Evolutionary conservation across 768 basidiomycete species (phyloP), one percentile per base, ranked within the genome.

Genomic region (Scleroderma citrinum): DNA sequence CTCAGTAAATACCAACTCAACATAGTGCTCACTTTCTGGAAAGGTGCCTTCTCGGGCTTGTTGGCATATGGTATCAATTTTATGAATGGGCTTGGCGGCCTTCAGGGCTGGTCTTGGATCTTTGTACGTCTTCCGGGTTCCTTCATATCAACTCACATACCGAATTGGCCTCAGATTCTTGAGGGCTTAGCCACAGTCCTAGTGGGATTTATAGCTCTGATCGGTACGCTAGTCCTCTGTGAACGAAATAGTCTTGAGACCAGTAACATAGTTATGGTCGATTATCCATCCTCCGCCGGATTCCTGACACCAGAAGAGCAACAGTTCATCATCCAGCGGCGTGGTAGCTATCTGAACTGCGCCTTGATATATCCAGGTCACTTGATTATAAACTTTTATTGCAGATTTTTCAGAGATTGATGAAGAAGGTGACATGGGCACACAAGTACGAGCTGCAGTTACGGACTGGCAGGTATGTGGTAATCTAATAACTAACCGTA

Each of bases 91-190:
- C 63, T 62, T 0, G 64, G 56, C 3, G 73, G 76, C 2, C 58
- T 77, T 16, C 56, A 71, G 16, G 82, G 79, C 11, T 85, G 83
- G 83, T 77, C 77, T 0, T 84, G 82, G 83, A 82, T 84, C 42
- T 85, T 84, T 49, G 79, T 82, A 54, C 36, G 76, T 61, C 8
- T 30, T 6, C 35, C 35, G 3, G 20, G 3, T 1, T 31, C 12
- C n/a, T 30, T n/a, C 21, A 23, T 1, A 7, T 47, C 16, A 31
- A 42, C 40, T 24, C 16, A 39, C 16, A 59, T 19, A 14, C 44
- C 35, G n/a, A 50, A 41, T 16, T 20, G 19, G 8, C n/a, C 11
- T 1, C 31, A 53, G 52, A 30, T 83, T 47, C 54, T 86, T 29
- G 85, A 86, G 60, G 84, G 84, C 3, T 69, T 79, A 26, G 73